Conservation (phyloP, 805 yeast genomes). For the Candida sphagnicola region DNA sequence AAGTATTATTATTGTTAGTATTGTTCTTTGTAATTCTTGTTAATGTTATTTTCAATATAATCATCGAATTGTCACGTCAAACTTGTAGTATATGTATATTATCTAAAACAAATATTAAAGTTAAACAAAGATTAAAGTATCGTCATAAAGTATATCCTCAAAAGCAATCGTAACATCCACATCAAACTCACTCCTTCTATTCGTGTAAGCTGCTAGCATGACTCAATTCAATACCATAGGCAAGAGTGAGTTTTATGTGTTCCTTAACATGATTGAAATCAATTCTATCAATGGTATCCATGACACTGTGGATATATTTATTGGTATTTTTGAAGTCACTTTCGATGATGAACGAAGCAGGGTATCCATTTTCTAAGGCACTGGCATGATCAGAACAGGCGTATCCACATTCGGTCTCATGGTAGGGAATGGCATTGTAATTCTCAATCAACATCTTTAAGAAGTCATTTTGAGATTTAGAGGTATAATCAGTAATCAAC, state of each 20-base stretch:
- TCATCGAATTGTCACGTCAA: too few species aligned
- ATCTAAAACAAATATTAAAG: too few species aligned
- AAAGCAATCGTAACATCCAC: too few species aligned
- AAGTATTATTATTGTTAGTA: too few species aligned
- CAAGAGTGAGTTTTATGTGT: conserved; percentile 74
- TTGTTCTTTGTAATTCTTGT: too few species aligned
- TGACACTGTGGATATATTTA: conserved; percentile 69
- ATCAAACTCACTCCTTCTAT: conserved; percentile 1
- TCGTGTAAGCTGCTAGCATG: conserved; percentile 18
- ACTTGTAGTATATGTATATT: too few species aligned
- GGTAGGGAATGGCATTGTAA: conserved; percentile 66
- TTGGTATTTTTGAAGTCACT: conserved; percentile 60
- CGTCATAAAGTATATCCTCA: too few species aligned
- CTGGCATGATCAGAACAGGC: conserved; percentile 94
- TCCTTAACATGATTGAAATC: conserved; percentile 76
- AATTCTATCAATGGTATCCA: conserved; percentile 79
- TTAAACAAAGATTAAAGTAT: too few species aligned
- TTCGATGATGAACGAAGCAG: conserved; percentile 80
- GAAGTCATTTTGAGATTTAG: conserved; percentile 52
- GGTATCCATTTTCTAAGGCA: conserved; percentile 78
- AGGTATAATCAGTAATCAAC: conserved; percentile 69
- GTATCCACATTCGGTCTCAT: conserved; percentile 80
- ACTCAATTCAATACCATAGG: conserved; percentile 68
- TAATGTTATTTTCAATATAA: too few species aligned
- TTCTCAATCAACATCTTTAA: conserved; percentile 55